A percentile compares a stretch with the other conserved stretches of the same genome.
phyloP scores from a whole-genome alignment of 2,329 filamentous ascomycete genomes.

The Bipolaris oryzae region DNA sequence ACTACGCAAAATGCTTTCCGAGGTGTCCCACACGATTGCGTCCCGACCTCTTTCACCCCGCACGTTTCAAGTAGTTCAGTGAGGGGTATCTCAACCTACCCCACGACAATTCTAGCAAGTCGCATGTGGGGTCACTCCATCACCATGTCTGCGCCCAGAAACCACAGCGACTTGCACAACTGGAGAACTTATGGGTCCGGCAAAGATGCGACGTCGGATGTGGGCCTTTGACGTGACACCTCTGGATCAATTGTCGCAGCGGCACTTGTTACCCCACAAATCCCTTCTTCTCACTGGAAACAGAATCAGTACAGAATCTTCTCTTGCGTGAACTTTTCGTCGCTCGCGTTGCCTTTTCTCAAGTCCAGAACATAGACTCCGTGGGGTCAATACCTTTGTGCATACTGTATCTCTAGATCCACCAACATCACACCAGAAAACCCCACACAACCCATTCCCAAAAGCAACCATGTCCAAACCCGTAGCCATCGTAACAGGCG shows the following conservation, averaged over 20 bases:
- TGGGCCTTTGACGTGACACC: background rate
- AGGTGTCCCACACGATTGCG: background rate
- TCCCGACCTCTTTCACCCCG: slow-evolving; percentile 14
- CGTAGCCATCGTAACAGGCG: slow-evolving; percentile 55
- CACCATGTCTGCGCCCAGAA: slow-evolving; percentile 1
- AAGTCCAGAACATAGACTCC: too few species aligned
- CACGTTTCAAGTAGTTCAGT: slow-evolving; percentile 13
- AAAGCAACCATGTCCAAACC: slow-evolving; percentile 42
- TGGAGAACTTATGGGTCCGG: slow-evolving; percentile 2
- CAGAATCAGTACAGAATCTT: too few species aligned
- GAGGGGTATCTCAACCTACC: slow-evolving; percentile 9
- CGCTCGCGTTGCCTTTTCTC: too few species aligned
- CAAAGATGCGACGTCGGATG: background rate
- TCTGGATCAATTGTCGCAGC: too few species aligned
- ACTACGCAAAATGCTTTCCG: background rate
- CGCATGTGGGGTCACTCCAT: slow-evolving; percentile 18
- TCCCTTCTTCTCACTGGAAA: too few species aligned
- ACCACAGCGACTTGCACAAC: background rate
- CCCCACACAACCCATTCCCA: background rate
- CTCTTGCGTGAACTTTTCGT: too few species aligned
- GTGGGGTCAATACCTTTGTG: too few species aligned
- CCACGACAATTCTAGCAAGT: slow-evolving; percentile 1
- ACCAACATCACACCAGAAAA: background rate
- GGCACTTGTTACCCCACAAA: too few species aligned
- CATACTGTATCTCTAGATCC: too few species aligned